Base-by-base conservation (phyloP, 2,329 filamentous ascomycete species). In the Penicillium olsonii region DNA sequence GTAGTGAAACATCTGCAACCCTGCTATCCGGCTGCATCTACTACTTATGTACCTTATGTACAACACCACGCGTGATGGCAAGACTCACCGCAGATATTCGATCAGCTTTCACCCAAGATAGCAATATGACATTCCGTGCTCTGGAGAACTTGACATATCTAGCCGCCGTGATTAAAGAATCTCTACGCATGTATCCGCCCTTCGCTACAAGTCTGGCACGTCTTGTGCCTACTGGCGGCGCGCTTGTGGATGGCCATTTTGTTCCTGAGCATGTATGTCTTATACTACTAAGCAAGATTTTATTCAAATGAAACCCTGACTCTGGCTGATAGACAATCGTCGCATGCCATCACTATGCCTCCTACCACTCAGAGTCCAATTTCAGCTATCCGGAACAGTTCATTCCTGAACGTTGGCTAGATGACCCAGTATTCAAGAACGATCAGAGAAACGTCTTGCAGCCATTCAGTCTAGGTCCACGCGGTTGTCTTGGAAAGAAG, bases 131-230 rank as follows among this genome's bases (percentile, higher is more conserved):
- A 0, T 62, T 65, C 6, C 45, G 50, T n/a, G 55, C 53, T 2
- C 56, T 66, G 1, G 44, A 52, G 2, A 19, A 45, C 7, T 58
- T 79, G 6, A 59, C 65, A 0, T 80, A 78, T 53, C 63, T 80
- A 1, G 67, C 69, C 5, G 78, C 76, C 4, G 72, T 70, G 46
- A 69, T 81, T 34, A 71, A 79, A 37, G 77, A 81, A 56, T 63
- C 71, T 0, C 63, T 80, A 48, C 71, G 78, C 14, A 63, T 78
- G 42, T 72, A 72, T 4, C 75, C 78, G 3, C 70, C 75, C 0
- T 71, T 74, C 1, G 64, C 68, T 2, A 62, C 63, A 9, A 59
- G 51, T 18, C 52, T 63, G 10, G 45, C 53, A 3, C 60, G 44
- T 55, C 61, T 44, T 45, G 67, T 44, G 45, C 75, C 38, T 54